These are phyloP conservation scores for Termitomyces sp. DNA, from an alignment of 768 basidiomycete species.

Conservation along the genomic window DNA sequence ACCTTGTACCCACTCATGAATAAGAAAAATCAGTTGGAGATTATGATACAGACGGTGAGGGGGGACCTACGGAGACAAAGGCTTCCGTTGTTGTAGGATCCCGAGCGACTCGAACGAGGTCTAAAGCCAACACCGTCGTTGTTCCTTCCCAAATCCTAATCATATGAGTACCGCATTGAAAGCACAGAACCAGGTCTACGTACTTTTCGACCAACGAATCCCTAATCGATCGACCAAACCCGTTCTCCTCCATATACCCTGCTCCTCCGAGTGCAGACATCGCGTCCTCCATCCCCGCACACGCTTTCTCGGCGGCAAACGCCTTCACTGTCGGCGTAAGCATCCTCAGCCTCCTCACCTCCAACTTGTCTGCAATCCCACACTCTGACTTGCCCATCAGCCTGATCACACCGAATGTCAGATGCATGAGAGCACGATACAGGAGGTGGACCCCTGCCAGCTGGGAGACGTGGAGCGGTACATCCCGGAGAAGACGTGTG, in stretches of 20 bases:
- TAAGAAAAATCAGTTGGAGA: neutral
- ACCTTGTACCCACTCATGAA: slow-evolving; percentile 44
- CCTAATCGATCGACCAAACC: slow-evolving; percentile 60
- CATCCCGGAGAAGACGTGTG: slow-evolving; percentile 42
- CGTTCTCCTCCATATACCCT: slow-evolving; percentile 83
- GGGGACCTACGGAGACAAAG: slow-evolving; percentile 42
- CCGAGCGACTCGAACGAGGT: slow-evolving; percentile 51
- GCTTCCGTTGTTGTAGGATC: slow-evolving; percentile 37
- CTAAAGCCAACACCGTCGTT: slow-evolving; percentile 59
- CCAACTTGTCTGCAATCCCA: slow-evolving; percentile 40
- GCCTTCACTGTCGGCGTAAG: slow-evolving; percentile 68
- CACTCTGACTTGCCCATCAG: slow-evolving; percentile 63
- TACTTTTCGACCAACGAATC: slow-evolving; percentile 70
- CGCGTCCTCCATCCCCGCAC: slow-evolving; percentile 61
- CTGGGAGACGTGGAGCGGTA: slow-evolving; percentile 57
- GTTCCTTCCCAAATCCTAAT: slow-evolving; percentile 79
- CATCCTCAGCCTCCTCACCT: slow-evolving; percentile 49
- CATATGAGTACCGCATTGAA: neutral
- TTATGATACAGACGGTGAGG: neutral
- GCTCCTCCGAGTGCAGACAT: slow-evolving; percentile 73
- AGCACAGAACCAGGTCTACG: neutral
- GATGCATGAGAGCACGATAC: slow-evolving; percentile 61
- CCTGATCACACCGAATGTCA: slow-evolving; percentile 52
- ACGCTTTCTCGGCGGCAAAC: slow-evolving; percentile 61
- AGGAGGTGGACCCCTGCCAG: slow-evolving; percentile 54